Conservation (phyloP, 2,329 filamentous ascomycete species). For the Colletotrichum simmondsii region DNA sequence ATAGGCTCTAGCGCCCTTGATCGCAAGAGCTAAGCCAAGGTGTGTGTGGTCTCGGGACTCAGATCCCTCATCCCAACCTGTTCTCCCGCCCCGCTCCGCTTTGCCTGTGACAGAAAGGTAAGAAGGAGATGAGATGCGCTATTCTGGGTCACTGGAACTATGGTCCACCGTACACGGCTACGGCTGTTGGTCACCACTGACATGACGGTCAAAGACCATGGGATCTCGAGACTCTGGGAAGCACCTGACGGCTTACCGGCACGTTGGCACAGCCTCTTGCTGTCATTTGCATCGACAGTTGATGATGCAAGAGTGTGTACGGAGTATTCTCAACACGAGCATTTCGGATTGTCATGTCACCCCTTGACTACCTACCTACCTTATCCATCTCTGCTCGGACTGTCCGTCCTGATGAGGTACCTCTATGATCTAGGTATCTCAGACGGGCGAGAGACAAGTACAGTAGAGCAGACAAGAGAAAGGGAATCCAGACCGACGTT, state of each 20-base stretch:
- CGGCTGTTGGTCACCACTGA: slow-evolving; percentile 6
- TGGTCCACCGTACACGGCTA: not conserved
- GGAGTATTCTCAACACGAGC: not conserved
- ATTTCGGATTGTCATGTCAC: not conserved
- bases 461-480: not conserved
- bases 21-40: not conserved
- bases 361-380: not conserved
- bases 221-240: not conserved
- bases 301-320: not conserved
- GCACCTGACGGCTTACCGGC: slow-evolving; percentile 9
- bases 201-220: not conserved
- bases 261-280: not conserved
- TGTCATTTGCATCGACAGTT: slow-evolving; percentile 18
- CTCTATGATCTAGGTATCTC: too few relatives aligned
- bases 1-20: not conserved
- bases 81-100: slow-evolving; percentile 23
- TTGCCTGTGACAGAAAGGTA: slow-evolving; percentile 24
- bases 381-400: not conserved
- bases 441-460: not conserved
- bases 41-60: slow-evolving; percentile 17
- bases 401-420: too few relatives aligned
- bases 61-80: slow-evolving; percentile 16
- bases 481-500: not conserved
- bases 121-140: slow-evolving; percentile 27
- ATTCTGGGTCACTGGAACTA: slow-evolving; percentile 24